Percentiles rank a stretch among this genome's conserved stretches.
Conservation (phyloP, 371 early-diverging fungal genomes). For the Homolaphlyctis polyrhiza region DNA sequence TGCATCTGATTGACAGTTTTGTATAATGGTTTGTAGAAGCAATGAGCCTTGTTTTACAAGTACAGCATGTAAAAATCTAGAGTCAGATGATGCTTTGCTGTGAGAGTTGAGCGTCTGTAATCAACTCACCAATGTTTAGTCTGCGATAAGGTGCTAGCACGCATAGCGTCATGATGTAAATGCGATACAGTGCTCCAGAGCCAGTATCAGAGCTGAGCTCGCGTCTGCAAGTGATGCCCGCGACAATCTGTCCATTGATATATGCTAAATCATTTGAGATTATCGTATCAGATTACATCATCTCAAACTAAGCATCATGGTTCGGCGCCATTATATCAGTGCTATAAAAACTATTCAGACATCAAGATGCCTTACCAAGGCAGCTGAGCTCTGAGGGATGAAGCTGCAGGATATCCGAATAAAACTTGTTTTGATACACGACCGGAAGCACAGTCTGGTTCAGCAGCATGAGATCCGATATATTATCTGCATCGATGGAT, state of each 20-base stretch:
- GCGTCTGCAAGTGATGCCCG: slow-evolving; percentile 82
- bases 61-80: no score
- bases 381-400: slow-evolving; percentile 17
- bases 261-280: no score
- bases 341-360: neutral
- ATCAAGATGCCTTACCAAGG: slow-evolving; percentile 9
- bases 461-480: slow-evolving; percentile 67
- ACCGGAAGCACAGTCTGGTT: slow-evolving; percentile 86
- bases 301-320: no score
- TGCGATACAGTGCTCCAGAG: slow-evolving; percentile 17
- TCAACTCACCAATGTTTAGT: slow-evolving; percentile 68
- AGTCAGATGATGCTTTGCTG: no score
- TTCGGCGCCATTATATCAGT: neutral
- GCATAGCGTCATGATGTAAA: slow-evolving; percentile 95
- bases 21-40: slow-evolving; percentile 58
- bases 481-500: slow-evolving; percentile 42
- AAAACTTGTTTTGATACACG: slow-evolving; percentile 74
- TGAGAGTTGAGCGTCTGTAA: neutral
- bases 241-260: slow-evolving; percentile 69
- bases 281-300: no score
- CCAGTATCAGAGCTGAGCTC: slow-evolving; percentile 35
- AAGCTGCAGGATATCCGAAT: slow-evolving; percentile 60
- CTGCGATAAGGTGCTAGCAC: slow-evolving; percentile 83
- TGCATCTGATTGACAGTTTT: slow-evolving; percentile 37
- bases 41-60: no score